These are phyloP conservation scores for Solanum chiquidenum DNA, from an alignment of 257 asterid species.

Conservation along the genomic window DNA sequence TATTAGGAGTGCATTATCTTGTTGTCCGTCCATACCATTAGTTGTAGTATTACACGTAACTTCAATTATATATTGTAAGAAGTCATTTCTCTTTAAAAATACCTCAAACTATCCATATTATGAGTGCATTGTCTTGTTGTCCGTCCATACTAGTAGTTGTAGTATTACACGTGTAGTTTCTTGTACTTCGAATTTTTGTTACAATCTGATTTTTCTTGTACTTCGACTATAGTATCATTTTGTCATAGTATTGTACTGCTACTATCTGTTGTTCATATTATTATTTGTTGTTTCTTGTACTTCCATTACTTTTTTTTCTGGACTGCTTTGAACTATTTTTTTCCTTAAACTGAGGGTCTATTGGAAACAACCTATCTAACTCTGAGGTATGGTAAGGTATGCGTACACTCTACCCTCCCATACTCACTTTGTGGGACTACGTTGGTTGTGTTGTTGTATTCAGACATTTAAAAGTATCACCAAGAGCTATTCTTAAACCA, in stretches of 20 bases:
- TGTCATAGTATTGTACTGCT: neutral
- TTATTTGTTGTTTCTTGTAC: neutral
- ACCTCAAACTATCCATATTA: neutral
- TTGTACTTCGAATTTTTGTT: neutral
- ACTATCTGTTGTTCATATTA: neutral
- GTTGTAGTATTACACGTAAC: no score
- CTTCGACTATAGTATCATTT: neutral
- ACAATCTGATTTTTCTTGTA: neutral
- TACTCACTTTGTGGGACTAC: neutral
- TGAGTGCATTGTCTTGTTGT: no score
- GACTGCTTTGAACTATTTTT: neutral
- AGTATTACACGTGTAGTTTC: neutral
- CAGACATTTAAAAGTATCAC: neutral
- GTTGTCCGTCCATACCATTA: neutral
- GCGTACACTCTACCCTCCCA: neutral
- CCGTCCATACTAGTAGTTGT: no score
- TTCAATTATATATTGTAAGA: neutral
- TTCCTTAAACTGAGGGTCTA: neutral
- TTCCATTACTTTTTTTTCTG: neutral
- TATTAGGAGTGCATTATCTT: neutral
- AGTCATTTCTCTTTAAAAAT: neutral
- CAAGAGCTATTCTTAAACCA: neutral
- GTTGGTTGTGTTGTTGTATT: neutral
- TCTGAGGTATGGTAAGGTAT: neutral
- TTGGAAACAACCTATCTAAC: neutral